Evolutionary conservation across 345 rosid genomes (phyloP).

Genomic region (Cochlearia excelsa): DNA sequence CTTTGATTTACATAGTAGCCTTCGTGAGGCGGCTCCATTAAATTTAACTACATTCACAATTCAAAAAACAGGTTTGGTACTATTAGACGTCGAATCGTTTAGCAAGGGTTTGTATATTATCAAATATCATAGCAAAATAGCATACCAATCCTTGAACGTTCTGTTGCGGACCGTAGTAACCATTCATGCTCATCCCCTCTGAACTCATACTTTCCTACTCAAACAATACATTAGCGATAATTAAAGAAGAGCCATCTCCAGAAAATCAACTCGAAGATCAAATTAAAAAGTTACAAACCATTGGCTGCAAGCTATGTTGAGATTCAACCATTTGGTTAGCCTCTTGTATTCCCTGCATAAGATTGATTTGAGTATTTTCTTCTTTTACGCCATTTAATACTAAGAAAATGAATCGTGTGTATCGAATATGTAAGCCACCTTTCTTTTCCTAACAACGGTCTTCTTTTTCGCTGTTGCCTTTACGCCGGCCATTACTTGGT

Average conservation of each 20-base stretch:
- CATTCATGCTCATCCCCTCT: constrained; percentile 47
- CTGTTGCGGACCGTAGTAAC: constrained; percentile 51
- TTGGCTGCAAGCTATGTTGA: constrained; percentile 48
- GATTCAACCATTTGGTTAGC: constrained; percentile 43
- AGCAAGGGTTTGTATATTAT: not conserved
- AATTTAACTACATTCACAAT: constrained; percentile 50
- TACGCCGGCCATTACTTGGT: constrained; percentile 33
- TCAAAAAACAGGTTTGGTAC: constrained; percentile 14
- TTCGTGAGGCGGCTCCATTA: constrained; percentile 71
- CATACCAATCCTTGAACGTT: constrained; percentile 58
- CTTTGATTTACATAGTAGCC: constrained; percentile 57
- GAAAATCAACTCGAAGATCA: not conserved
- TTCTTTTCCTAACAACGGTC: constrained; percentile 50
- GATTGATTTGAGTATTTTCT: constrained; percentile 7
- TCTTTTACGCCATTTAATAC: constrained; percentile 6
- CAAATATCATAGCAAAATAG: constrained; percentile 1
- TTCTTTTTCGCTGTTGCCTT: constrained; percentile 57
- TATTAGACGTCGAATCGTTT: not conserved
- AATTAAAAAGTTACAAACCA: constrained; percentile 42
- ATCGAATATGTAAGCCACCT: constrained; percentile 37
- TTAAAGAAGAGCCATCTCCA: not conserved
- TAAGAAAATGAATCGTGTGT: not conserved
- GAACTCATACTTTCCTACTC: constrained; percentile 49
- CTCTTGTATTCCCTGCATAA: constrained; percentile 49
- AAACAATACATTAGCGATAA: constrained; percentile 12